Evolutionary conservation across 805 yeast species (phyloP), one percentile per base, ranked within the genome.

Genomic region (Candida sanyiensis): DNA sequence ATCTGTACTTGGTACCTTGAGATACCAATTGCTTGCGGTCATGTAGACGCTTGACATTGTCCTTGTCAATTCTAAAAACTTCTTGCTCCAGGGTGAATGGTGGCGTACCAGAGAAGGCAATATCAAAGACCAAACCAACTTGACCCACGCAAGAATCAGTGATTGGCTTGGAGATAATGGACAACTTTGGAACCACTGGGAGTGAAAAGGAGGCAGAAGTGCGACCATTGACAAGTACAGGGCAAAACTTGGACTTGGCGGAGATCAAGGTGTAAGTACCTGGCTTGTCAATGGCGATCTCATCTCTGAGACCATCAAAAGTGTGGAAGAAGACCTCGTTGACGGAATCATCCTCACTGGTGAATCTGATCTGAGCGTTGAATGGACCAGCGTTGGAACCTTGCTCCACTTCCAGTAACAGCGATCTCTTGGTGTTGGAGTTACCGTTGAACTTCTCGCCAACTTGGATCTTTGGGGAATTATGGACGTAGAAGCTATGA

Each of bases 111-210:
- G 72, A 64, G 37, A 82, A 67, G 1, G 70, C 60, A 42, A 89
- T 67, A 36, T 80, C 84, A 45, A 86, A 87, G 23, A 71, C 68
- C 43, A 88, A 77, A 0, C 97, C 98, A 7, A 87, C 80, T 32
- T 88, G 86, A 0, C 98, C 98, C 22, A 93, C 83, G 64, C 99
- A 93, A 35, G 82, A 75, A 52, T 90, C 97, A 19, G 77, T 67
- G 3, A 90, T 76, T 3, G 90, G 64, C 8, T 58, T 57, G 3
- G 70, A 59, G 20, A 50, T 55, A 12, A 74, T 69, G 3, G 56
- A 47, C 18, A 77, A 44, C 17, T 63, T 52, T 8, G 83, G 81
- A 25, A 71, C 70, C 4, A 78, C 71, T 5, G 83, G 81, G 24
- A 64, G 62, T 1, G 87, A 76, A 1, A 86, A 69, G 13, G 64